Evolutionary conservation across 2,329 filamentous ascomycete species (phyloP).

Genomic region (Neospermospora avenae): DNA sequence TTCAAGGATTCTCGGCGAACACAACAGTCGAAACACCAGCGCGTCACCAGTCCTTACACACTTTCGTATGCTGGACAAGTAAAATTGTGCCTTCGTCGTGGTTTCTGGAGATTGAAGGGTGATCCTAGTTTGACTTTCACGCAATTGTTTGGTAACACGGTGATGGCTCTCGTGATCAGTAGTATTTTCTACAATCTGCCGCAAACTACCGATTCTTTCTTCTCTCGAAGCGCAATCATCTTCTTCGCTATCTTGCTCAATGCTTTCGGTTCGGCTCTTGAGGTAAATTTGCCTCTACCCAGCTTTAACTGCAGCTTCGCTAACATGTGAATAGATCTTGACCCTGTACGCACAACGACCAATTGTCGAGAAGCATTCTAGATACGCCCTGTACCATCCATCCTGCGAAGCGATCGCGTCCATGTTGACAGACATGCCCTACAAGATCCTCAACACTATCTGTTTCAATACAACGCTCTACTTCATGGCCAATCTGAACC

Average conservation of each 20-base stretch:
- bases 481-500: conserved; percentile 79
- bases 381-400: conserved; percentile 88
- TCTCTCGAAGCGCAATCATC: conserved; percentile 57
- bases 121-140: conserved; percentile 69
- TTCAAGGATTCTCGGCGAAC: conserved; percentile 40
- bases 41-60: conserved; percentile 60
- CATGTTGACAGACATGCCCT: conserved; percentile 82
- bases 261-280: conserved; percentile 57
- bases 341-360: conserved; percentile 79
- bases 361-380: conserved; percentile 85
- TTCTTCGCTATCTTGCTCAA: conserved; percentile 68
- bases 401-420: conserved; percentile 86
- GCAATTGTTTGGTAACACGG: conserved; percentile 23
- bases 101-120: conserved; percentile 70
- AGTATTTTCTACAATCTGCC: conserved; percentile 60
- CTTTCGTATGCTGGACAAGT: conserved; percentile 75
- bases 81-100: conserved; percentile 76
- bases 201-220: conserved; percentile 55
- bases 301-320: background rate
- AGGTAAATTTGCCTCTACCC: conserved; percentile 37
- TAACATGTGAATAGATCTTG: conserved; percentile 53
- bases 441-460: conserved; percentile 61
- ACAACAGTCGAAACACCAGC: conserved; percentile 26
- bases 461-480: conserved; percentile 79
- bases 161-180: conserved; percentile 61